These are phyloP conservation scores for Calophaca sinica DNA, from an alignment of 306 rosid genomes.

Conservation along the genomic window DNA sequence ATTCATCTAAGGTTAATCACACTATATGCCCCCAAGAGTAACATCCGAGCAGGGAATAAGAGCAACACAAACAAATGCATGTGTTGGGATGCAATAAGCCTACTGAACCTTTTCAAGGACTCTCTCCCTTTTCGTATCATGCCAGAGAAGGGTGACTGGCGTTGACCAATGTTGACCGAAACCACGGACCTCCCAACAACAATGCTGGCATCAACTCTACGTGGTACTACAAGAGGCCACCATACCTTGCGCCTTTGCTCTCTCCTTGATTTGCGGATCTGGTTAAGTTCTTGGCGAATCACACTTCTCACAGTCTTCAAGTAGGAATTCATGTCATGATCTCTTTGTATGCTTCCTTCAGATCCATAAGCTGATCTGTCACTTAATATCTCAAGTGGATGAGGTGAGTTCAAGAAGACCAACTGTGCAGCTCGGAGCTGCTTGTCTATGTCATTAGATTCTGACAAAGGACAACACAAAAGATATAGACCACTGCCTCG, in stretches of 20 bases:
- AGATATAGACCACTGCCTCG: conserved; percentile 87
- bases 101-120: conserved; percentile 71
- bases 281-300: conserved; percentile 77
- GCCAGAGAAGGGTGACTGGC: conserved; percentile 68
- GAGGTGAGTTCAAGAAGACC: conserved; percentile 87
- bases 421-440: conserved; percentile 71
- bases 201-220: conserved; percentile 49
- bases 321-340: conserved; percentile 92
- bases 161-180: conserved; percentile 52
- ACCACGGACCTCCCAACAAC: conserved; percentile 59
- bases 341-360: conserved; percentile 82
- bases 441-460: conserved; percentile 58
- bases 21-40: conserved; percentile 64
- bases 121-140: conserved; percentile 67
- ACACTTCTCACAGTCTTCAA: conserved; percentile 67
- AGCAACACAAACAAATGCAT: conserved; percentile 82
- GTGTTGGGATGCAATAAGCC: conserved; percentile 80
- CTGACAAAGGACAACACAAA: conserved; percentile 57
- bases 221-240: conserved; percentile 71
- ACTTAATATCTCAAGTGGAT: conserved; percentile 89
- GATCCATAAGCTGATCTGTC: conserved; percentile 90
- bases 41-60: conserved; percentile 67
- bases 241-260: conserved; percentile 72
- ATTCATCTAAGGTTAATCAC: conserved; percentile 50
- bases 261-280: conserved; percentile 64